Evolutionary conservation across 768 basidiomycete genomes (phyloP).

Genomic region (Kwoniella heveanensis): DNA sequence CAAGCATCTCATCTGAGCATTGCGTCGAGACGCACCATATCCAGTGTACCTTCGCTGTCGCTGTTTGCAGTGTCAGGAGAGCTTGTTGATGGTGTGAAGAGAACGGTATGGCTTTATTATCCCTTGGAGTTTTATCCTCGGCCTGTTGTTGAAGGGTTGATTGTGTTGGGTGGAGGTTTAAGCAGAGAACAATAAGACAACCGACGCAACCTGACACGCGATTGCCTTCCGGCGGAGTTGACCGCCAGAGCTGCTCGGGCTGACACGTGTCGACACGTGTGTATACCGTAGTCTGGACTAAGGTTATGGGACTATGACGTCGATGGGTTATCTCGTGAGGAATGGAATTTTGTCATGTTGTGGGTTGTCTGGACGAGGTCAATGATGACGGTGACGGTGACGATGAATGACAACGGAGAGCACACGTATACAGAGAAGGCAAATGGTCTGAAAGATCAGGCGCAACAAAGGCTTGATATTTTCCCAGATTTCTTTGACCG

Average conservation of each 20-base stretch:
- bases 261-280: neutral
- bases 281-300: neutral
- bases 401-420: too few species aligned
- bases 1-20: neutral
- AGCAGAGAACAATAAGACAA: conserved; percentile 6
- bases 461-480: too few species aligned
- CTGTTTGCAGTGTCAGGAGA: neutral
- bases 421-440: too few species aligned
- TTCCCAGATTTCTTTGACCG: too few species aligned
- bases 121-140: too few species aligned
- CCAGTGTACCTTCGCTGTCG: neutral
- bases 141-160: too few species aligned
- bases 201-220: too few species aligned
- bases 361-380: too few species aligned
- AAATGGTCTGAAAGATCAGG: too few species aligned
- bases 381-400: neutral
- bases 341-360: neutral
- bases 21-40: neutral
- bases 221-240: too few species aligned
- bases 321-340: neutral
- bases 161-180: conserved; percentile 6
- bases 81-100: too few species aligned
- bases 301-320: conserved; percentile 4
- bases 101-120: neutral
- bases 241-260: too few species aligned